These are phyloP conservation scores for Eutrema yunnanense DNA, from an alignment of 345 rosid species.

Conservation along the genomic window DNA sequence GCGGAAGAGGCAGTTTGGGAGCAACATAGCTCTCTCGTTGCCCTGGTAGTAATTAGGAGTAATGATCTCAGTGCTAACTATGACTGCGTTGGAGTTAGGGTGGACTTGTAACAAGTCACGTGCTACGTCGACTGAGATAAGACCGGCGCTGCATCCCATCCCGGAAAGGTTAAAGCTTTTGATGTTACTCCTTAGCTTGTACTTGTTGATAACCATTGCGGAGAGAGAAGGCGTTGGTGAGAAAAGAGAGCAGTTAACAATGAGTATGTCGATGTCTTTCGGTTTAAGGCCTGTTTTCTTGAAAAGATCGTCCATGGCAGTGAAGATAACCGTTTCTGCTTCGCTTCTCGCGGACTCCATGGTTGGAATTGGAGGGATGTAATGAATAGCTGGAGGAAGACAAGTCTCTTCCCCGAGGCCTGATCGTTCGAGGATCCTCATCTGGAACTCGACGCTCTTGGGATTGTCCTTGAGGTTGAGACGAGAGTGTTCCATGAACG, in stretches of 20 bases:
- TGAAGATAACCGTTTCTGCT: constrained; percentile 61
- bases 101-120: constrained; percentile 70
- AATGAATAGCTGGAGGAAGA: constrained; percentile 70
- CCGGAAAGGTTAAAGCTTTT: constrained; percentile 76
- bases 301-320: constrained; percentile 60
- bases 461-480: constrained; percentile 37
- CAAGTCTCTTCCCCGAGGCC: constrained; percentile 81
- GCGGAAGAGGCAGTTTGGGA: constrained; percentile 75
- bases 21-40: constrained; percentile 74
- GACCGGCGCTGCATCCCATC: constrained; percentile 79
- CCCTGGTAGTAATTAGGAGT: constrained; percentile 69
- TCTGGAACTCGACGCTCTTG: constrained; percentile 59
- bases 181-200: constrained; percentile 71
- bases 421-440: constrained; percentile 59
- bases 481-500: constrained; percentile 66
- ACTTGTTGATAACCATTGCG: constrained; percentile 72
- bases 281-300: constrained; percentile 62
- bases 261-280: constrained; percentile 60
- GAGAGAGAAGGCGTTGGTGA: constrained; percentile 77
- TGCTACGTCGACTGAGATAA: constrained; percentile 63
- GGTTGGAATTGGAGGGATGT: constrained; percentile 70
- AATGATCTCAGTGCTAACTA: constrained; percentile 70
- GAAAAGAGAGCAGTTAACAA: constrained; percentile 66
- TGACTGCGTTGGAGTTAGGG: constrained; percentile 61
- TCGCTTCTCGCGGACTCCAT: constrained; percentile 59